Base-by-base conservation (phyloP, 192 early-diverging fungal species). In the Nowakowskiella sp. region DNA sequence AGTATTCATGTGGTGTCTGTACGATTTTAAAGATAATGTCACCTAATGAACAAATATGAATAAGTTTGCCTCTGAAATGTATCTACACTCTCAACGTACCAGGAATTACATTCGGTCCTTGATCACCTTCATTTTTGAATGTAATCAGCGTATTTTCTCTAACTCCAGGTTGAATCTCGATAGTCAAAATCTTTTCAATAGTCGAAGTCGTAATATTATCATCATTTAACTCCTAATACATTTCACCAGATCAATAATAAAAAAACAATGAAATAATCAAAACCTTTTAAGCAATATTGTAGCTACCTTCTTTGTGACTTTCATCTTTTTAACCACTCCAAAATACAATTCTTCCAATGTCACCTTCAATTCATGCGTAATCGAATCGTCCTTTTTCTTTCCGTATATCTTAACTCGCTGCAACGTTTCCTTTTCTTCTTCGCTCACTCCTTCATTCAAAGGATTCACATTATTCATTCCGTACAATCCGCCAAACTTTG, bases 271-370 rank as follows among this genome's bases (percentile, higher is more conserved):
- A 13, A 53, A 9, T 59, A 57, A 57, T 9, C 26, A 29, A 31
- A 4, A 10, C 33, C 28, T 6, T 6, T 44, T 30, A 2, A 48
- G 45, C 9, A 7, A 1, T 32, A 55, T 33, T 52, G 13, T 10
- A 10, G 16, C 43, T 6, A 76, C 77, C 60, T 74, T 77, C 28
- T 76, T 46, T 4, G 60, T 53, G 25, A 80, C 49, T 49, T 73
- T 65, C 19, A 80, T 51, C 44, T 71, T 73, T 52, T 79, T 78
- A 8, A 80, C 57, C n/a, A 56, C 53, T 29, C 78, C 78, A 19
- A 53, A 44, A 63, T 79, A 80, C 33, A 80, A 45, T 47, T 80
- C 71, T 46, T 80, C 78, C 31, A 80, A 47, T 9, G 78, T 76
- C 13, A 76, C 42, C 8, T 42, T 23, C 24, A 80, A 47, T 16